phyloP scores from a whole-genome alignment of 1,139 yeast genomes.

The Debaryomyces robertsiae region DNA sequence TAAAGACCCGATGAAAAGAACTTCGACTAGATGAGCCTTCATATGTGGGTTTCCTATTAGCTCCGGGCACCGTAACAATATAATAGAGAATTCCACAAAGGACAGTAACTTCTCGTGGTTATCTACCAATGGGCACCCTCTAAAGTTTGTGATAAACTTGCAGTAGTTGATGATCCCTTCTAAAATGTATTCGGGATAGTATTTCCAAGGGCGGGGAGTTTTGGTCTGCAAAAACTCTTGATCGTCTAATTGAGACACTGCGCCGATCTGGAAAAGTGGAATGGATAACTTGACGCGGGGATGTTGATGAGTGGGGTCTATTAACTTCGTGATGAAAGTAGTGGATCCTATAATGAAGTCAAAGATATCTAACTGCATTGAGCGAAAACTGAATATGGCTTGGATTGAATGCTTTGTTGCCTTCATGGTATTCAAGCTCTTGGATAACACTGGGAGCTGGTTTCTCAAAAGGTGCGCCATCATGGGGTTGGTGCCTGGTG shows the following conservation, averaged over 20 bases:
- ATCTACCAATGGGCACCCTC: conserved; percentile 59
- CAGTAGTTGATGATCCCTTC: conserved; percentile 84
- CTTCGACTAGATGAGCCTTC: conserved; percentile 81
- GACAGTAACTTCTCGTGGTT: conserved; percentile 53
- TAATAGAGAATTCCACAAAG: conserved; percentile 74
- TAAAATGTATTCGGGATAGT: conserved; percentile 80
- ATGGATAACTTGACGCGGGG: conserved; percentile 59
- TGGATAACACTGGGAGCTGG: conserved; percentile 50
- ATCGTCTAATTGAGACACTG: conserved; percentile 59
- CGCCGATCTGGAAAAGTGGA: conserved; percentile 63
- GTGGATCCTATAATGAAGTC: conserved; percentile 79
- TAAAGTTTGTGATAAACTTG: conserved; percentile 61
- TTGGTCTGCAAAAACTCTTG: conserved; percentile 64
- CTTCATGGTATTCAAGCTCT: conserved; percentile 39
- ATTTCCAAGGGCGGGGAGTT: conserved; percentile 78
- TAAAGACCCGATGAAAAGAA: conserved; percentile 74
- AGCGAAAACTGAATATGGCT: conserved; percentile 58
- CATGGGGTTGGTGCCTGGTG: conserved; percentile 32
- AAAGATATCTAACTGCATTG: conserved; percentile 64
- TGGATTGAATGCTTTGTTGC: conserved; percentile 56
- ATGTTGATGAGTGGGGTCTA: conserved; percentile 69
- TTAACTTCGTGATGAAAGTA: conserved; percentile 66
- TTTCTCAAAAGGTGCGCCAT: conserved; percentile 32
- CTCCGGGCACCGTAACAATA: conserved; percentile 81
- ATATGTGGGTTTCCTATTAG: conserved; percentile 90